Evolutionary conservation across 129 eudicot species (phyloP).

Genomic region (Escallonia rubra): DNA sequence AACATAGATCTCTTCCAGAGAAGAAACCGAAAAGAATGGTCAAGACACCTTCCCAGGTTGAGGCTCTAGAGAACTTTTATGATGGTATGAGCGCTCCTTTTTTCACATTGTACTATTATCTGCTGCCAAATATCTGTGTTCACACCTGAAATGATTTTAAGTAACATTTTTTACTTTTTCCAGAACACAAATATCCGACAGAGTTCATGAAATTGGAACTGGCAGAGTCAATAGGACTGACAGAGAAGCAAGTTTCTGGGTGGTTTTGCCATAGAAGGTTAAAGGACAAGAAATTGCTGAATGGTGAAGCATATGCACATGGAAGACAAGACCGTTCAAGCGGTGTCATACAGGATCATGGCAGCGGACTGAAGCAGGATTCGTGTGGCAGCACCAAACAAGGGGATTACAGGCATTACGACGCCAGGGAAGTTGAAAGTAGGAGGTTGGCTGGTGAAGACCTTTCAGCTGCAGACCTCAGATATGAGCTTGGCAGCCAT

Average conservation of each 20-base stretch:
- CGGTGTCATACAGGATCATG: constrained; percentile 85
- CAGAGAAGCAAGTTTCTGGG: constrained; percentile 95
- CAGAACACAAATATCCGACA: constrained; percentile 89
- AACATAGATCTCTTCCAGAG: constrained; percentile 48
- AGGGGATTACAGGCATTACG: constrained; percentile 59
- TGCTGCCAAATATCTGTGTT: neutral
- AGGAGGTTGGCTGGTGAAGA: constrained; percentile 40
- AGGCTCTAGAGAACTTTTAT: constrained; percentile 75
- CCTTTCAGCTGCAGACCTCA: constrained; percentile 37
- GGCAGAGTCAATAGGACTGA: constrained; percentile 67
- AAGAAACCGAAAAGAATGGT: constrained; percentile 65
- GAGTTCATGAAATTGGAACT: constrained; percentile 60
- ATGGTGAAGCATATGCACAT: constrained; percentile 41
- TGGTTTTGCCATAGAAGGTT: constrained; percentile 99
- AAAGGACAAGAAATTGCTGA: constrained; percentile 65
- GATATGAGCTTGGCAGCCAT: constrained; percentile 42
- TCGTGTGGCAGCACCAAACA: constrained; percentile 99
- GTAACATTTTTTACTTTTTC: neutral
- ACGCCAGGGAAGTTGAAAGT: constrained; percentile 83
- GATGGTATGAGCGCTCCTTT: constrained; percentile 44
- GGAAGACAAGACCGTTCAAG: constrained; percentile 91
- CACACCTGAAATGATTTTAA: neutral
- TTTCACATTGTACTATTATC: neutral
- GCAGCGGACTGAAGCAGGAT: constrained; percentile 93
- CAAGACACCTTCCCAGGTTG: constrained; percentile 70